Evolutionary conservation across 1,139 yeast species (phyloP).

Genomic region (Blastobotrys serpentis): DNA sequence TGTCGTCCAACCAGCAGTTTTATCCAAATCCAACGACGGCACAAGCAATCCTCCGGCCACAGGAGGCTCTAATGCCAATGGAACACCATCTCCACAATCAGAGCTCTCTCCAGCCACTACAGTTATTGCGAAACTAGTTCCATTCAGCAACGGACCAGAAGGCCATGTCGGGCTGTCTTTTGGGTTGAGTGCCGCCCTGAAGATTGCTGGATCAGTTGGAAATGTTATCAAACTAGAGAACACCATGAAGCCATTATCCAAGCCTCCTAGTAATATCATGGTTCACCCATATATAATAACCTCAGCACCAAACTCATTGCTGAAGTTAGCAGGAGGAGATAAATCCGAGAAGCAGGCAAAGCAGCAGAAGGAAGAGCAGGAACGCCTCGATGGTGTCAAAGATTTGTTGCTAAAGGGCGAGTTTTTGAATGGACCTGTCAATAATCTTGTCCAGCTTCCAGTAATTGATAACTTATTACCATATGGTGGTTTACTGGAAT

Average conservation of each 20-base stretch:
- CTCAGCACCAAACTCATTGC: slow-evolving; percentile 36
- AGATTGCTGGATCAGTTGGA: slow-evolving; percentile 50
- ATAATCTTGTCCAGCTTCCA: slow-evolving; percentile 42
- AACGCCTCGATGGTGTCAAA: slow-evolving; percentile 24
- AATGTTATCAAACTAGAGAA: slow-evolving; percentile 55
- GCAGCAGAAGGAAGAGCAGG: slow-evolving; percentile 25
- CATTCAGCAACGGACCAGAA: slow-evolving; percentile 41
- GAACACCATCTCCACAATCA: slow-evolving; percentile 16
- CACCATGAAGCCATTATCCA: slow-evolving; percentile 44
- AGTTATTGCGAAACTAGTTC: slow-evolving; percentile 55
- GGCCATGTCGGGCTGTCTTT: slow-evolving; percentile 57
- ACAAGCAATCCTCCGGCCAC: slow-evolving; percentile 32
- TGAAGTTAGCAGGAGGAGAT: slow-evolving; percentile 29
- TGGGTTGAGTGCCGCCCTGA: slow-evolving; percentile 58
- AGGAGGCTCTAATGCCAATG: neutral
- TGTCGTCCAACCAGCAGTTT: slow-evolving; percentile 41
- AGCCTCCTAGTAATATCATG: slow-evolving; percentile 42
- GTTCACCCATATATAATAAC: slow-evolving; percentile 59
- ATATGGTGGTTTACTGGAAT: slow-evolving; percentile 60
- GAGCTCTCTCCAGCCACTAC: slow-evolving; percentile 39
- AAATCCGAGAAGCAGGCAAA: slow-evolving; percentile 18
- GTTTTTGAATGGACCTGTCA: slow-evolving; percentile 28
- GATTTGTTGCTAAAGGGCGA: slow-evolving; percentile 16
- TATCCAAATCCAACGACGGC: slow-evolving; percentile 24
- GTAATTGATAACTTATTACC: slow-evolving; percentile 50